These are phyloP conservation scores for Pythium vanterpoolii DNA, from an alignment of 352 stramenopile species.

Conservation along the genomic window DNA sequence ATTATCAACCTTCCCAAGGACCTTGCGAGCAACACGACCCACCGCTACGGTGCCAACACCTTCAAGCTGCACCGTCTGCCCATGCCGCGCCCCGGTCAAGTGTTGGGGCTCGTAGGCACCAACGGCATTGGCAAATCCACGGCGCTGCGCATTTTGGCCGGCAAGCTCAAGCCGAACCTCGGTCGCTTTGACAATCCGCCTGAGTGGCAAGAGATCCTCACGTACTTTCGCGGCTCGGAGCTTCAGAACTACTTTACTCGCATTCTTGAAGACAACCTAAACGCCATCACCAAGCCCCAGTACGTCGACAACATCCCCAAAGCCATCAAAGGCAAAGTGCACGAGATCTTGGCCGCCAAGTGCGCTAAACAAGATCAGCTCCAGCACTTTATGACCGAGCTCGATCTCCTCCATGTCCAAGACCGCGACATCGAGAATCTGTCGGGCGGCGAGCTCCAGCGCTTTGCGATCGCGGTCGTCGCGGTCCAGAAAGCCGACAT, in stretches of 20 bases:
- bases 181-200: slow-evolving; percentile 95
- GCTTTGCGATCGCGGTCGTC: slow-evolving; percentile 98
- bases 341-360: slow-evolving; percentile 92
- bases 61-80: slow-evolving; percentile 99
- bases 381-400: slow-evolving; percentile 84
- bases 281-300: slow-evolving; percentile 99
- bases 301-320: slow-evolving; percentile 99
- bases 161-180: slow-evolving; percentile 99
- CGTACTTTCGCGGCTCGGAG: slow-evolving; percentile 97
- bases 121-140: slow-evolving; percentile 99
- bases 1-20: slow-evolving; percentile 99
- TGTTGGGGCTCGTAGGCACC: slow-evolving; percentile 98
- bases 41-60: slow-evolving; percentile 99
- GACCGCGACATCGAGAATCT: slow-evolving; percentile 96
- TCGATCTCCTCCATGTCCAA: slow-evolving; percentile 97
- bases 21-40: slow-evolving; percentile 98
- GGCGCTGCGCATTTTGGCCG: slow-evolving; percentile 98
- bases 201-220: slow-evolving; percentile 99
- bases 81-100: slow-evolving; percentile 97
- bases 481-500: slow-evolving; percentile 96
- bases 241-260: slow-evolving; percentile 99
- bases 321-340: slow-evolving; percentile 94
- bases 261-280: slow-evolving; percentile 99
- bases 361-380: slow-evolving; percentile 88
- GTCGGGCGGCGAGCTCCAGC: slow-evolving; percentile 98